Percentiles rank a stretch among this genome's conserved stretches.
phyloP scores from a whole-genome alignment of 2,329 filamentous ascomycete species.

The Graphiopsis chlorocephala region DNA sequence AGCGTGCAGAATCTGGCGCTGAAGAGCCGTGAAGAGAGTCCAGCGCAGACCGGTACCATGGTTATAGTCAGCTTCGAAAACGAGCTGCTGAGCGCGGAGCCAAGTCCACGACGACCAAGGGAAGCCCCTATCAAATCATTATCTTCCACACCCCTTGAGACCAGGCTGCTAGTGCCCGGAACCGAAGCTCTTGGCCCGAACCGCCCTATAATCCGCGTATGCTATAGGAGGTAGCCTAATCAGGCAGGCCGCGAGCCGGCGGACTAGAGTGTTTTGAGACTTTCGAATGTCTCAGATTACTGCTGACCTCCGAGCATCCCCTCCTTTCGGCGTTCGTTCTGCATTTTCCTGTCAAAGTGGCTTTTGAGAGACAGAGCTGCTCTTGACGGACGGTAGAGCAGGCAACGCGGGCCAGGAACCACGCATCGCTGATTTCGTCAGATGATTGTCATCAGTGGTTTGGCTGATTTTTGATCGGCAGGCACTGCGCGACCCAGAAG shows the following conservation, averaged over 20 bases:
- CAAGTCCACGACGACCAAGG: neutral
- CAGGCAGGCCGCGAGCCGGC: neutral
- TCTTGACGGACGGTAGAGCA: too few relatives aligned
- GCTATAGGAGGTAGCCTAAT: neutral
- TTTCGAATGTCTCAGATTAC: neutral
- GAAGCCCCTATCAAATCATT: too few relatives aligned
- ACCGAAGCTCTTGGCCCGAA: neutral
- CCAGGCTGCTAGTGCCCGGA: neutral
- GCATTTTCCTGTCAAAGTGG: too few relatives aligned
- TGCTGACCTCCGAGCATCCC: too few relatives aligned
- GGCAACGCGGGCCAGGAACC: neutral
- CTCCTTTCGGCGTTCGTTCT: too few relatives aligned
- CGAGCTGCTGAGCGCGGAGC: neutral
- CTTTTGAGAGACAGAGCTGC: too few relatives aligned
- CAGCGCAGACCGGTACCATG: neutral
- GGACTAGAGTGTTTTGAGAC: neutral
- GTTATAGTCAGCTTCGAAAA: too few relatives aligned
- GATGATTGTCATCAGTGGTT: too few relatives aligned
- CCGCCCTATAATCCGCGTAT: neutral
- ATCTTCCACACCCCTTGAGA: neutral
- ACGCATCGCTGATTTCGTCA: neutral
- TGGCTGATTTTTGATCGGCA: neutral
- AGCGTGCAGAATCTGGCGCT: too few relatives aligned
- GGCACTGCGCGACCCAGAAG: neutral
- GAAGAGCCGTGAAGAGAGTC: neutral